Conservation (phyloP, 257 asterid species). For the Phtheirospermum japonicum region DNA sequence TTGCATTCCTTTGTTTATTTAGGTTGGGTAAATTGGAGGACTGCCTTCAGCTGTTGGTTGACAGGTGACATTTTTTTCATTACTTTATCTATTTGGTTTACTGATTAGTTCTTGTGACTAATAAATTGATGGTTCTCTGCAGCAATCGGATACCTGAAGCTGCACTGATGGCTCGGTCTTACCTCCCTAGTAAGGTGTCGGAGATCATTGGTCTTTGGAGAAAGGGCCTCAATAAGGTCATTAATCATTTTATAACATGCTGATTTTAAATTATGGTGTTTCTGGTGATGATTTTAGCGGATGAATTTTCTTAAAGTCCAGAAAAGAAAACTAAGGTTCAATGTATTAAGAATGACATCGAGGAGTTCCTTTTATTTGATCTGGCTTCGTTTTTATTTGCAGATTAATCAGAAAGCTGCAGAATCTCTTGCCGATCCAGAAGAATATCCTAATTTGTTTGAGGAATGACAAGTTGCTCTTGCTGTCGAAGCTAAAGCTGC, state of each 20-base stretch:
- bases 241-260: conserved; percentile 16
- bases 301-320: not conserved
- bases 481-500: conserved; percentile 77
- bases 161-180: conserved; percentile 3
- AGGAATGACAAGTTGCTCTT: conserved; percentile 96
- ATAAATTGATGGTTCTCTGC: conserved; percentile 33
- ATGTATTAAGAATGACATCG: not conserved
- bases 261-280: not conserved
- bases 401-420: too few relatives aligned
- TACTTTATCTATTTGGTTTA: conserved; percentile 25
- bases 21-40: conserved; percentile 93
- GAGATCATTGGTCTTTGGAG: not conserved
- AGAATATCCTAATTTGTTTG: too few relatives aligned
- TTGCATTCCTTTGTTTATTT: conserved; percentile 90
- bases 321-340: not conserved
- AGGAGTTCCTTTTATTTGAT: too few relatives aligned
- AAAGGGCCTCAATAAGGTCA: conserved; percentile 38
- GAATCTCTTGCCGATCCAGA: too few relatives aligned
- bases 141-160: too few relatives aligned
- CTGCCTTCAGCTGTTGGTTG: conserved; percentile 90
- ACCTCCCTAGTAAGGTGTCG: conserved; percentile 4
- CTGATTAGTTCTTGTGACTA: conserved; percentile 16
- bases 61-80: conserved; percentile 52
- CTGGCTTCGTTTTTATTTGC: conserved; percentile 25
- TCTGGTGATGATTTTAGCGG: not conserved